Evolutionary conservation across 352 stramenopile genomes (phyloP), one percentile per base, ranked within the genome.

Genomic region (Pythium aquatile): DNA sequence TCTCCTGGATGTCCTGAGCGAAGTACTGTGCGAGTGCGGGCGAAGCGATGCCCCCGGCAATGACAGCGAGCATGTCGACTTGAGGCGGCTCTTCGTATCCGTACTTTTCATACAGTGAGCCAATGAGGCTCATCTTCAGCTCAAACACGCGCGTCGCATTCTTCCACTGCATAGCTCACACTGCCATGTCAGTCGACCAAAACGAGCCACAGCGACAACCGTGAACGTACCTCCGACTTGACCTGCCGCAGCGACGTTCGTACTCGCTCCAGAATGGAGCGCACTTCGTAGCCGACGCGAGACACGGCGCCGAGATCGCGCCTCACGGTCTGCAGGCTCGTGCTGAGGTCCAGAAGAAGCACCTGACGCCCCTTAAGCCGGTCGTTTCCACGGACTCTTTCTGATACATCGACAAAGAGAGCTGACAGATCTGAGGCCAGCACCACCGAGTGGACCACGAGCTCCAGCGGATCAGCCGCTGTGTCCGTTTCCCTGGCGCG

Each of bases 1-100:
- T 87, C 68, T 91, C 84, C 51, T 91, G 81, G 51, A 93, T 93
- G 59, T 93, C 81, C 66, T 93, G 84, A 2, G 84, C 81, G 65
- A 93, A 93, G 49, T 88, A 93, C 56, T 93, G 84, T 1, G 80
- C 78, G 6, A 93, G 63, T 13, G 80, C 81, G 28, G 84, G 84
- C 7, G 80, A 69, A 24, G 77, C 80, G 51, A 90, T 86, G 0
- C 84, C 84, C 8, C 69, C 85, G 1, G 78, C 79, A 16, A 85
- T 61, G 5, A 81, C 67, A 1, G 78, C 77, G n/a, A 93, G 70
- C 84, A 93, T 91, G 53, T 93, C 81, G 9, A 83, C 74, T 52
- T 91, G 84, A 24, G 84, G 81, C 13, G 79, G 70, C 17, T 85
- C 77, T 3, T 86, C 72, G 47, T 73, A 83, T 0, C 68, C 84